Evolutionary conservation across 495 filamentous ascomycete species (phyloP).

Genomic region (Aspergillus wentii): DNA sequence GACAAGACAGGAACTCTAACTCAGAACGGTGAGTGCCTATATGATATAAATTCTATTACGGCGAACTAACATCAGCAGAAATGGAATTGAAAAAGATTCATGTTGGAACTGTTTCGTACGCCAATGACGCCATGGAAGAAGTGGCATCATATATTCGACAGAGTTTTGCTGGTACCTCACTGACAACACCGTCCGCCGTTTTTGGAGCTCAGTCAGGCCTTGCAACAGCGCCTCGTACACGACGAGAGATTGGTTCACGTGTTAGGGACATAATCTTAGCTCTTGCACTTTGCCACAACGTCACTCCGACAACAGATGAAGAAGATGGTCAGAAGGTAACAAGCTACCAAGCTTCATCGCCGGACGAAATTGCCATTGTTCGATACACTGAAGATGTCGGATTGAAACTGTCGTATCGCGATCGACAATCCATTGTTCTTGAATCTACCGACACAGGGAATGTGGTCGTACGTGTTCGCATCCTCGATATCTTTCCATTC

Average conservation of each 20-base stretch:
- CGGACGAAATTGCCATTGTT: conserved; percentile 98
- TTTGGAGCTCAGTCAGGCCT: conserved; percentile 52
- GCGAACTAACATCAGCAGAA: conserved; percentile 40
- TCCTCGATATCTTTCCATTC: conserved; percentile 94
- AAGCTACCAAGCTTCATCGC: conserved; percentile 92
- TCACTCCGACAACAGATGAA: conserved; percentile 86
- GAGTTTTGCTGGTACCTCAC: conserved; percentile 57
- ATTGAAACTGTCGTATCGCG: conserved; percentile 76
- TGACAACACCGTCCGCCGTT: conserved; percentile 72
- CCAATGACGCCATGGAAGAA: conserved; percentile 97
- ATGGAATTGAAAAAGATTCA: conserved; percentile 99
- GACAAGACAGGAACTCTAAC: conserved; percentile 98
- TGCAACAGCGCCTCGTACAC: conserved; percentile 65
- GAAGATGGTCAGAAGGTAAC: conserved; percentile 72
- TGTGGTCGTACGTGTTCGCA: conserved; percentile 77
- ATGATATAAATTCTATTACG: conserved; percentile 1
- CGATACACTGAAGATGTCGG: conserved; percentile 93
- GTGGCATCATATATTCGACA: conserved; percentile 81
- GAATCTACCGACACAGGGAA: conserved; percentile 73
- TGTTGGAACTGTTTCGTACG: conserved; percentile 95
- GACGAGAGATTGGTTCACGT: conserved; percentile 87
- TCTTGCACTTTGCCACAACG: conserved; percentile 93
- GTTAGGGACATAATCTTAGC: conserved; percentile 89
- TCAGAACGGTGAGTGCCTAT: conserved; percentile 61
- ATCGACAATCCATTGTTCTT: conserved; percentile 77